These are phyloP conservation scores for Pseudotsuga menziesii DNA, from an alignment of 75 land plant species.

Conservation along the genomic window DNA sequence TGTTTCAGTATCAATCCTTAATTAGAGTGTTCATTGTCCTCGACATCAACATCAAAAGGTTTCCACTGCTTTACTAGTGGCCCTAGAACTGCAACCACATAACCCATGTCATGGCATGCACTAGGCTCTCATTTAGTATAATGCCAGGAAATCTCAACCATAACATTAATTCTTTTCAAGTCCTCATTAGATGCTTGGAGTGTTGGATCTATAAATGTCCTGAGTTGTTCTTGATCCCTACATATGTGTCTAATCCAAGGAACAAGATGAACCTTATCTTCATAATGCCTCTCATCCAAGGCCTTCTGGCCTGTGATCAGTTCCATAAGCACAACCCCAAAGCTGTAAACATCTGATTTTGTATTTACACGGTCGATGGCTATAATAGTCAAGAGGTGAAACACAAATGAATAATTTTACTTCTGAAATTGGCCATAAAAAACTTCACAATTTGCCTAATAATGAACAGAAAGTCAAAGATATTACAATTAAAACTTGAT, in stretches of 20 bases:
- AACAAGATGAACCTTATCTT: conserved; percentile 50
- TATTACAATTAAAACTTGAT: not conserved
- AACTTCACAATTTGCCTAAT: too few relatives aligned
- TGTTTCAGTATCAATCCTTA: not conserved
- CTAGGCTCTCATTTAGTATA: conserved; percentile 19
- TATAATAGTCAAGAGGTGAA: conserved; percentile 21
- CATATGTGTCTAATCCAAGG: conserved; percentile 57
- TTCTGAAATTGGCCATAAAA: too few relatives aligned
- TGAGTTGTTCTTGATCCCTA: conserved; percentile 31
- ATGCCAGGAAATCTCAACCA: conserved; percentile 22
- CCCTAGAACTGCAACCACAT: conserved; percentile 17
- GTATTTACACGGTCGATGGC: conserved; percentile 73
- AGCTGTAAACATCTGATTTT: conserved; percentile 74
- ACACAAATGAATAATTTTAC: not conserved
- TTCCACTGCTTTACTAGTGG: conserved; percentile 20
- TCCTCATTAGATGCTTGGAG: conserved; percentile 44
- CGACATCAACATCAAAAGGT: conserved; percentile 6
- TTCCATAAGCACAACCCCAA: conserved; percentile 79
- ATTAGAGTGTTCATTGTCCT: not conserved
- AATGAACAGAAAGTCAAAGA: too few relatives aligned
- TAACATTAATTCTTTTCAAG: conserved; percentile 20
- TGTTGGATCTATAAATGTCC: conserved; percentile 28
- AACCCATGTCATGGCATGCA: conserved; percentile 23
- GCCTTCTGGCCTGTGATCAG: conserved; percentile 52
- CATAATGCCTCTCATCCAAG: conserved; percentile 13